These are phyloP conservation scores for Galerina marginata DNA, from an alignment of 768 basidiomycete genomes.

Conservation along the genomic window DNA sequence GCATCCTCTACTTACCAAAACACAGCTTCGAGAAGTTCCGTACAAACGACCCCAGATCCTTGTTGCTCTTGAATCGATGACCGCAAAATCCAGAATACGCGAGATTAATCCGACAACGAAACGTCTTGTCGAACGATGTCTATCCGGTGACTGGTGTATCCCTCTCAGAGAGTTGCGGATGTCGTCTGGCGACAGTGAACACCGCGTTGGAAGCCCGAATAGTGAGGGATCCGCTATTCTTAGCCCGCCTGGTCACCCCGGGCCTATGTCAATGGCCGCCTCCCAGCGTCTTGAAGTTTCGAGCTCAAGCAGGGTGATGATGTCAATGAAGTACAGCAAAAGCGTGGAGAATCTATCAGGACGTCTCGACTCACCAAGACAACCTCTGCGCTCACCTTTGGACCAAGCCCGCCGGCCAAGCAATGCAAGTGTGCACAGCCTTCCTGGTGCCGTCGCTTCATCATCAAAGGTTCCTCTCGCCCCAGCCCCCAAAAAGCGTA, in stretches of 20 bases:
- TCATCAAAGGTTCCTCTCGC: conserved; percentile 4
- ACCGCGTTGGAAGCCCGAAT: conserved; percentile 46
- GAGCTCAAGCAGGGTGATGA: conserved; percentile 41
- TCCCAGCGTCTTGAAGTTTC: conserved; percentile 41
- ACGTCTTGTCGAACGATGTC: conserved; percentile 90
- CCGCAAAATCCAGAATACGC: conserved; percentile 74
- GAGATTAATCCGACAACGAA: conserved; percentile 88
- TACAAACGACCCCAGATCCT: conserved; percentile 95
- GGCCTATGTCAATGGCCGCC: conserved; percentile 32
- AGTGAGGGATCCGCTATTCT: conserved; percentile 47
- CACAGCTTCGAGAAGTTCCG: conserved; percentile 81
- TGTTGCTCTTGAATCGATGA: conserved; percentile 77
- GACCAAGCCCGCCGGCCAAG: conserved; percentile 35
- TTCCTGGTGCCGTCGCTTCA: conserved; percentile 32
- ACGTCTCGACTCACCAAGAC: conserved; percentile 28
- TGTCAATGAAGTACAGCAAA: conserved; percentile 61
- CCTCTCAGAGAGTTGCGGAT: conserved; percentile 54
- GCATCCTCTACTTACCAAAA: conserved; percentile 93
- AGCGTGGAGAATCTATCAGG: conserved; percentile 34
- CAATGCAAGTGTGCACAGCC: conserved; percentile 49
- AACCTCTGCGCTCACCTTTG: conserved; percentile 35
- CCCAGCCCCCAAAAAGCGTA: conserved; percentile 21
- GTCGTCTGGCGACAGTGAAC: conserved; percentile 16
- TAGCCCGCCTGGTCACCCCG: conserved; percentile 37
- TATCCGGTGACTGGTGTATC: conserved; percentile 86